phyloP scores from a whole-genome alignment of 2,329 filamentous ascomycete species.

The Hymenoscyphus linearis region DNA sequence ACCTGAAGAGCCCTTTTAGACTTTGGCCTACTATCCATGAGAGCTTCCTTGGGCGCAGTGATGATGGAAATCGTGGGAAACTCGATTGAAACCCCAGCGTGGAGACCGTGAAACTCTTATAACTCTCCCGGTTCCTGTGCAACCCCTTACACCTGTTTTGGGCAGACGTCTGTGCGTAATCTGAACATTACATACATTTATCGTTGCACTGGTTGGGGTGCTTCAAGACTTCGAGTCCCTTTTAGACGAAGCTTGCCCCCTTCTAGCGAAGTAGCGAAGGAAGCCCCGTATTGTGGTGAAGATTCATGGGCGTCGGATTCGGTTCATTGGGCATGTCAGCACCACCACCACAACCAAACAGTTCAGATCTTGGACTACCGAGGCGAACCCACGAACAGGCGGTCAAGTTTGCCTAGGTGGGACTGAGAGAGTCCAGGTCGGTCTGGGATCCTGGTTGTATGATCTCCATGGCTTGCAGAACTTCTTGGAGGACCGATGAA shows the following conservation, averaged over 20 bases:
- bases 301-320: constrained; percentile 8
- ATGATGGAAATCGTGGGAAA: constrained; percentile 16
- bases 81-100: constrained; percentile 29
- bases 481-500: constrained; percentile 28
- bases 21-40: constrained; percentile 17
- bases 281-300: background rate
- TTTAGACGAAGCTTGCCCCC: constrained; percentile 22
- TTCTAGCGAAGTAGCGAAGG: no score
- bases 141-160: constrained; percentile 29
- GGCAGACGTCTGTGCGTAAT: constrained; percentile 30
- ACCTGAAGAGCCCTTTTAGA: constrained; percentile 22
- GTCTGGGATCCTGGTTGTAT: constrained; percentile 26
- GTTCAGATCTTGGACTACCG: constrained; percentile 25
- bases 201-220: constrained; percentile 19
- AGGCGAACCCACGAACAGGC: constrained; percentile 29
- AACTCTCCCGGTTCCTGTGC: constrained; percentile 29
- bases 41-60: constrained; percentile 9
- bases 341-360: constrained; percentile 20
- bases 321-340: constrained; percentile 18
- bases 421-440: constrained; percentile 16
- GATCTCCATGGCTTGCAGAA: constrained; percentile 33
- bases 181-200: constrained; percentile 22
- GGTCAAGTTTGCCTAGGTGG: constrained; percentile 29
- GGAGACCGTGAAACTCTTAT: constrained; percentile 31
- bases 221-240: constrained; percentile 11